Conservation (phyloP, 2,329 filamentous ascomycete genomes). For the Delphinella strobiligena region DNA sequence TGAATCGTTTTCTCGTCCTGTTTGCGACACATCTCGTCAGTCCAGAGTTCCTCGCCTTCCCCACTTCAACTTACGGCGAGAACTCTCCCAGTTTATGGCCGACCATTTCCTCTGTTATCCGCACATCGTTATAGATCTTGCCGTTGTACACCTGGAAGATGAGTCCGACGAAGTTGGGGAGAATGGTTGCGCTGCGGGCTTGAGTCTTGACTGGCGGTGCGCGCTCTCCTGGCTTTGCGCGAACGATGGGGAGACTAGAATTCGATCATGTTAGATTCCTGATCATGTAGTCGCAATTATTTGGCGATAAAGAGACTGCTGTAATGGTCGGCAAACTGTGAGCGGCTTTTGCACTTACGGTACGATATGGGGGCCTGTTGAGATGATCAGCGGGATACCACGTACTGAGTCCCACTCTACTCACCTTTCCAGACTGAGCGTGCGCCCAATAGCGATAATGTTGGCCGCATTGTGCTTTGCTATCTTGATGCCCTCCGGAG, state of each 20-base stretch:
- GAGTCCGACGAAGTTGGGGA: slow-evolving; percentile 83
- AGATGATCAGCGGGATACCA: neutral
- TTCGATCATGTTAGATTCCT: slow-evolving; percentile 16
- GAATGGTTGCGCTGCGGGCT: slow-evolving; percentile 75
- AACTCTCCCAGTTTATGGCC: slow-evolving; percentile 93
- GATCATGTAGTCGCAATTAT: no score
- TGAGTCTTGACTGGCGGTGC: slow-evolving; percentile 70
- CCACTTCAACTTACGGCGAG: slow-evolving; percentile 52
- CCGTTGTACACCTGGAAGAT: slow-evolving; percentile 88
- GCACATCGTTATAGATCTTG: slow-evolving; percentile 71
- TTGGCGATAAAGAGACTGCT: no score
- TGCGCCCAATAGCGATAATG: slow-evolving; percentile 46
- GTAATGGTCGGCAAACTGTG: no score
- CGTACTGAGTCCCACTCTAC: slow-evolving; percentile 8
- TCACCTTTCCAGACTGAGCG: slow-evolving; percentile 84
- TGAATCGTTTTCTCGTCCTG: slow-evolving; percentile 57
- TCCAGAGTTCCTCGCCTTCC: neutral
- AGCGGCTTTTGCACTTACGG: slow-evolving; percentile 43
- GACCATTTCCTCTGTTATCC: slow-evolving; percentile 90
- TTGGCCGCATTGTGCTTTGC: slow-evolving; percentile 10
- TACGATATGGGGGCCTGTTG: slow-evolving; percentile 55
- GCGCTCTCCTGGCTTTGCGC: slow-evolving; percentile 48
- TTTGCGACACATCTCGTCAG: slow-evolving; percentile 1
- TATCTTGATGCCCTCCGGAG: slow-evolving; percentile 3
- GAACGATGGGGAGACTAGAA: slow-evolving; percentile 55